Base-by-base conservation (phyloP, 2,329 filamentous ascomycete species). In the Aspergillus texensis region DNA sequence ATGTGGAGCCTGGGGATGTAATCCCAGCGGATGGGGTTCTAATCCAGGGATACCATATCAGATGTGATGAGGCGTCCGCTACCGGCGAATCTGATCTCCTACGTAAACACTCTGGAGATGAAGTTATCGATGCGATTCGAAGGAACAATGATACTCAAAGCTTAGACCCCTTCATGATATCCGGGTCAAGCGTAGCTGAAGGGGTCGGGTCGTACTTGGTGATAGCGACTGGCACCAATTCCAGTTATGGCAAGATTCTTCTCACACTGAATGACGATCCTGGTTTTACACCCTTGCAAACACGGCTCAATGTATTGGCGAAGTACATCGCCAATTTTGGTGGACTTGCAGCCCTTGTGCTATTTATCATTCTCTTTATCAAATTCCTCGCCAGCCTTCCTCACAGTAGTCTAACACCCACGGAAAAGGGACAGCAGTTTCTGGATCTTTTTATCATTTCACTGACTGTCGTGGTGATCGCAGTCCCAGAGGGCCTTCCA, bases 251-350 rank as follows among this genome's bases (percentile, higher is more conserved):
- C 61, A 90, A 90, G 70, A 92, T 88, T 4, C 84, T 93, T 77
- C 89, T 92, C 83, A 89, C 90, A n/a, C 77, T 93, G 16, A 86
- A 89, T 62, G 88, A 91, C 65, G 88, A 91, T 62, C 86, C 87
- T 62, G 88, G 92, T 70, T 88, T 90, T 43, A 94, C 91, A 1
- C 91, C 91, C 4, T 77, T 94, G 5, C 91, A 93, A 74, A 87
- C 85, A 10, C 92, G 92, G 74, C 81, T 93, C 63, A 91, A 92
- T 67, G 82, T 86, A 4, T 81, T 93, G 12, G 91, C 91, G 4
- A 90, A 91, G 68, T 90, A 91, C 70, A 92, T 94, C 68, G 88
- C 88, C 19, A 90, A 90, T 72, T 82, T 90, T 32, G 88, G 88
- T 76, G 86, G 56, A 0, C 85, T 85, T 65, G 88, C 91, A 55